Base-by-base conservation (phyloP, 2,329 filamentous ascomycete species). In the Diaporthe citri region DNA sequence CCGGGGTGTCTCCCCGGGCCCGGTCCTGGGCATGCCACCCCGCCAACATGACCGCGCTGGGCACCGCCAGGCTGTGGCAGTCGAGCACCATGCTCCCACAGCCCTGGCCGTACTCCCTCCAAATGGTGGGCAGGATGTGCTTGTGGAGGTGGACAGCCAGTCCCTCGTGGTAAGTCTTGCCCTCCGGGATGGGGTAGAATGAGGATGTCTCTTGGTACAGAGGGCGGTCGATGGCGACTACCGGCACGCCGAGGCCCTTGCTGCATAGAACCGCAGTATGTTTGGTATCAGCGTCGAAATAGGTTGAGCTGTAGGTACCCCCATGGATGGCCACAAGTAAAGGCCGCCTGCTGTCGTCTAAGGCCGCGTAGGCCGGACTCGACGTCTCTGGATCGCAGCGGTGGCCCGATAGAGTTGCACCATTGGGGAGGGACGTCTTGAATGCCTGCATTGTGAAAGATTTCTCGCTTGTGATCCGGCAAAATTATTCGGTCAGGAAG, bases 221-320 rank as follows among this genome's bases (percentile, higher is more conserved):
- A 1, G 79, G 79, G 7, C 79, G 75, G 62, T 79, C 75, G 56
- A 79, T 77, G 13, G 78, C 76, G 1, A 79, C 74, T 39, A 79
- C 77, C 2, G 78, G 78, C n/a, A 80, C 76, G 2, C 74, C 62
- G 10, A 78, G 72, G 8, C 70, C 75, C 13, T 74, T 71, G 57
- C 78, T 78, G 39, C 71, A 48, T 1, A 67, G 34, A 2, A 55
- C 13, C 0, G 78, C 78, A 4, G 75, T 73, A 48, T 77, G 71
- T 4, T 74, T 71, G 8, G 48, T 34, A 43, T 77, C 77, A 10
- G 77, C 78, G 28, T 80, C 78, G 52, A 79, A 79, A 69, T 80
- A 79, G 3, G 28, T 51, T 41, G 72, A 72, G 22, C 41, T 34
- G 51, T 80, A 80, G 52, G 34, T 72, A 22, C 77, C 79, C n/a